Conservation (phyloP, 2,329 filamentous ascomycete genomes). For the Fusarium sp. region DNA sequence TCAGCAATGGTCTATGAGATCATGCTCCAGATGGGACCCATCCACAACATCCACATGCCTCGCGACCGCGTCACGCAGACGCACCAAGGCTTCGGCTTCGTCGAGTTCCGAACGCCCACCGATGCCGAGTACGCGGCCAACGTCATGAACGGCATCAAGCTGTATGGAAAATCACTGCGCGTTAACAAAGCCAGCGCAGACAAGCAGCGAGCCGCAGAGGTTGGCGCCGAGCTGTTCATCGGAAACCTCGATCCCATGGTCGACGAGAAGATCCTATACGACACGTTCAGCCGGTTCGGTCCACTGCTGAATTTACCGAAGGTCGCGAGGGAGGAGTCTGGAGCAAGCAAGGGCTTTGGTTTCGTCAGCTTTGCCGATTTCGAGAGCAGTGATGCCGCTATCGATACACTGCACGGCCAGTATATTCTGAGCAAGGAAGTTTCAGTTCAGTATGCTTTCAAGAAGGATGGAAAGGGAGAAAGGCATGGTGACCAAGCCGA, state of each 20-base stretch:
- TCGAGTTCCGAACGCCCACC: conserved; percentile 95
- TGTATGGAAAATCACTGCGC: conserved; percentile 94
- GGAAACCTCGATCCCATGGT: conserved; percentile 96
- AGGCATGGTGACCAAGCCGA: conserved; percentile 95
- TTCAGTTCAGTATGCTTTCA: conserved; percentile 97
- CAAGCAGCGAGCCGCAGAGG: conserved; percentile 92
- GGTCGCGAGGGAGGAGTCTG: conserved; percentile 89
- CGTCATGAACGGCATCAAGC: conserved; percentile 94
- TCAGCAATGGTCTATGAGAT: conserved; percentile 95
- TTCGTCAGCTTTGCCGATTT: conserved; percentile 96
- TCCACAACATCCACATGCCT: conserved; percentile 97
- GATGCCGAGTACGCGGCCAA: conserved; percentile 97
- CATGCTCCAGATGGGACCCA: conserved; percentile 97
- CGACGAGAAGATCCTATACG: conserved; percentile 94
- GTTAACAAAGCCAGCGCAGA: conserved; percentile 95
- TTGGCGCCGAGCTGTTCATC: conserved; percentile 96
- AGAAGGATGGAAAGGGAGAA: conserved; percentile 98
- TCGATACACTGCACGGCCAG: conserved; percentile 93
- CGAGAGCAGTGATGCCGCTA: conserved; percentile 91
- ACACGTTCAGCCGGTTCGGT: conserved; percentile 93
- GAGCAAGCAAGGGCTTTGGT: conserved; percentile 92
- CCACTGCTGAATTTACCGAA: conserved; percentile 87
- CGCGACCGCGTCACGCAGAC: conserved; percentile 97
- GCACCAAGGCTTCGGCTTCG: conserved; percentile 98
- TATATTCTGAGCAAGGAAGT: conserved; percentile 98